A percentile compares a stretch with the other conserved stretches of the same genome.
Conservation (phyloP, 352 stramenopile genomes). For the Phytophthora ohioensis region DNA sequence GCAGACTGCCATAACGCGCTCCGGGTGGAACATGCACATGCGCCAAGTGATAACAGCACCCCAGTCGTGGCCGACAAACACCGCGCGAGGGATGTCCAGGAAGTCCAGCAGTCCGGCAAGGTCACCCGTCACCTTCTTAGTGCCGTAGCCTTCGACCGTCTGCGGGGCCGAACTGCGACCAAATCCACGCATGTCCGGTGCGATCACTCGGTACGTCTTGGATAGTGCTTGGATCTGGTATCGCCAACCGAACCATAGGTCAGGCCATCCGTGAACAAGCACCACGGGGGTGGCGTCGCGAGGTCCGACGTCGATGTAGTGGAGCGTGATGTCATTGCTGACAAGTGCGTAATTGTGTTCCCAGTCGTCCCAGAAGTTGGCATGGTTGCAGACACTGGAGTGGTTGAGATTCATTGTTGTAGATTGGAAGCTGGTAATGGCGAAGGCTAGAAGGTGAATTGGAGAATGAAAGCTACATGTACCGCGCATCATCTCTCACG, state of each 20-base stretch:
- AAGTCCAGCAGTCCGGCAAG: constrained; percentile 59
- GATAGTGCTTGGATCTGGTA: constrained; percentile 68
- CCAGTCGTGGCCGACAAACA: constrained; percentile 81
- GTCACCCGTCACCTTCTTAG: constrained; percentile 62
- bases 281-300: constrained; percentile 59
- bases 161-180: constrained; percentile 55
- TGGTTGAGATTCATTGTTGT: constrained; percentile 12
- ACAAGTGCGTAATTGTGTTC: constrained; percentile 40
- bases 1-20: constrained; percentile 56
- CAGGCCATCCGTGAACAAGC: constrained; percentile 78
- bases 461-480: constrained; percentile 8
- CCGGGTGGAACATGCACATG: constrained; percentile 72
- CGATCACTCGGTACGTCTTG: constrained; percentile 62
- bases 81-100: constrained; percentile 64
- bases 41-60: constrained; percentile 63
- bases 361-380: constrained; percentile 34
- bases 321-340: constrained; percentile 48
- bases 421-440: not conserved
- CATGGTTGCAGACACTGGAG: not conserved
- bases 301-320: constrained; percentile 74
- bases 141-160: constrained; percentile 52
- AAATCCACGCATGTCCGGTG: constrained; percentile 63
- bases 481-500: constrained; percentile 7
- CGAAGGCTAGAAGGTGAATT: constrained; percentile 5
- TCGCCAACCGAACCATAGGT: constrained; percentile 78